A percentile compares a stretch with the other conserved stretches of the same genome.
Evolutionary conservation across 202 grass and related monocot genomes (phyloP).

Genomic region (Panicum virgatum): DNA sequence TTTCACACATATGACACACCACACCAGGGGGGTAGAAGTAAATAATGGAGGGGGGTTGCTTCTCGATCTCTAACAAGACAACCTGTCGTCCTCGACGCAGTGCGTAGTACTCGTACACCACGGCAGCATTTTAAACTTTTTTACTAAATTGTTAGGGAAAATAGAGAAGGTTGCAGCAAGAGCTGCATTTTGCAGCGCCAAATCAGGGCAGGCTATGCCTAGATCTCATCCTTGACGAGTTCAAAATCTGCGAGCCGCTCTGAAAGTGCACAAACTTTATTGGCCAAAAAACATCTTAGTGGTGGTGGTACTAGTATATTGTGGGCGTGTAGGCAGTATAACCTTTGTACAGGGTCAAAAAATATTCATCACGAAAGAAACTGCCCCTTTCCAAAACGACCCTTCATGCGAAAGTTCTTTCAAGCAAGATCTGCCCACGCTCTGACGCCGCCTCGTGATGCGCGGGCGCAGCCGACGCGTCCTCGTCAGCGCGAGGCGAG

Average conservation of each 20-base stretch:
- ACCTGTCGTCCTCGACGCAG: background rate
- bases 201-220: background rate
- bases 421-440: background rate
- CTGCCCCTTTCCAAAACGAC: background rate
- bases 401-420: constrained; percentile 1
- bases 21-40: background rate
- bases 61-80: constrained; percentile 14
- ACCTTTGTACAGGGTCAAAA: background rate
- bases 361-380: background rate
- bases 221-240: background rate
- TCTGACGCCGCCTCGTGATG: constrained; percentile 20
- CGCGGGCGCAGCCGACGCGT: background rate
- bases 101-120: background rate
- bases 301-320: no score
- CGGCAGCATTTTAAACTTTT: background rate
- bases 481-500: background rate
- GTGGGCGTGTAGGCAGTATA: background rate
- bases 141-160: no score
- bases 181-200: background rate
- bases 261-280: background rate
- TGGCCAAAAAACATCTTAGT: background rate
- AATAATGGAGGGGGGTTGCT: background rate
- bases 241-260: background rate
- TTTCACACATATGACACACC: no score
- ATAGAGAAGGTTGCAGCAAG: no score